Evolutionary conservation across 768 basidiomycete genomes (phyloP).

Genomic region (Naganishia vaughanmartiniae): DNA sequence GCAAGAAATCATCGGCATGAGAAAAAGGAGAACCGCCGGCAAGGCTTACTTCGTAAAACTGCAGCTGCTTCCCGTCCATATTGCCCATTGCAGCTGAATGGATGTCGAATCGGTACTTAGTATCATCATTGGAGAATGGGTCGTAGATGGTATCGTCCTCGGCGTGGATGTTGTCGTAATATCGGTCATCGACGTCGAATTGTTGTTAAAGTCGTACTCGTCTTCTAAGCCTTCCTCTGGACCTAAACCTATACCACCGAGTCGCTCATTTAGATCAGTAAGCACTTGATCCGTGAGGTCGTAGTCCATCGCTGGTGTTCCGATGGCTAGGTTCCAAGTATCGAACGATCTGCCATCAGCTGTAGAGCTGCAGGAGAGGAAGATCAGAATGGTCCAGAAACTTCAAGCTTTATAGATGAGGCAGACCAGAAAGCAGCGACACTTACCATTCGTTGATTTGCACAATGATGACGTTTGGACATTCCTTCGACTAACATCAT

Average conservation of each 20-base stretch:
- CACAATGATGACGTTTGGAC: too few relatives aligned
- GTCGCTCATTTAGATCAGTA: background rate
- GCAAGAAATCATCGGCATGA: background rate
- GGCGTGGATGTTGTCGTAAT: too few relatives aligned
- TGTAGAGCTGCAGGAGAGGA: too few relatives aligned
- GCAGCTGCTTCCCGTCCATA: constrained; percentile 18
- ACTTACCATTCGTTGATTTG: too few relatives aligned
- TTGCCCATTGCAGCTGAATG: constrained; percentile 5
- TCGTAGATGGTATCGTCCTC: background rate
- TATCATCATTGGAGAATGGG: constrained; percentile 5
- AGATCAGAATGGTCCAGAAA: too few relatives aligned
- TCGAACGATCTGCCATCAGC: too few relatives aligned
- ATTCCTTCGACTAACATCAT: too few relatives aligned
- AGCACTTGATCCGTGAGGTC: background rate
- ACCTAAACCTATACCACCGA: background rate
- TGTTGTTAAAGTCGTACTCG: background rate
- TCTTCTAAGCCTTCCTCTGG: background rate
- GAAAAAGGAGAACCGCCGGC: background rate
- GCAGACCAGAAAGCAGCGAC: too few relatives aligned
- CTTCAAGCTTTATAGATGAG: too few relatives aligned
- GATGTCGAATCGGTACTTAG: constrained; percentile 12
- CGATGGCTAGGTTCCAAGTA: too few relatives aligned
- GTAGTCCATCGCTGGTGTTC: background rate
- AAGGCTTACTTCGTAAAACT: constrained; percentile 22
- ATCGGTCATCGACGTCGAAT: background rate